Evolutionary conservation across 495 filamentous ascomycete species (phyloP), one percentile per base, ranked within the genome.

Genomic region (Neurospora discreta): DNA sequence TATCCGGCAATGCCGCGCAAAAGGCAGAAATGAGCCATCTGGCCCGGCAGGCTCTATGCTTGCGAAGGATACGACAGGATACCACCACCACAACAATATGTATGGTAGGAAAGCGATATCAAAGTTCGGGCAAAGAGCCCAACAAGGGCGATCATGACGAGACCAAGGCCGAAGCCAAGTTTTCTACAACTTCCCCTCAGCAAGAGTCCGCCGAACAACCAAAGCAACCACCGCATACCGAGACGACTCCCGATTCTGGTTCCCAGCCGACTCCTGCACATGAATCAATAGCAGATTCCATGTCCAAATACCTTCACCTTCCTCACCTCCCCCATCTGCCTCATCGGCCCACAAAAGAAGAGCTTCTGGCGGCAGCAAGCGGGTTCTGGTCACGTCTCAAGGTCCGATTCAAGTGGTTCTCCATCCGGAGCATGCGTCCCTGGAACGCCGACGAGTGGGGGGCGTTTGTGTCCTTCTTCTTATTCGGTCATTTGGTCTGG

Each of bases 381-480:
- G 93, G 94, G 3, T 97, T 98, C 79, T 93, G 93, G 88, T 91
- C 95, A 18, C 87, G 95, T n/a, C 77, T 97, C 13, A 93, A 91
- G 75, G 91, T 98, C 40, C 89, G 93, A 23, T 97, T 98, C 82
- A 99, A 99, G 78, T 99, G 96, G 95, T 90, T 96, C 73, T 94
- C 95, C 20, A 98, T 99, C 76, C 85, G 94, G 75, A 96, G 93
- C 80, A 91, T 91, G 78, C 89, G 95, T n/a, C 95, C 95, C 3
- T 99, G 95, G 85, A 99, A 95, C 81, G 86, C 90, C 26, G 95
- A 99, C 80, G 95, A 99, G 78, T 96, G 97, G 79, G 89, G 92
- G 58, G 96, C 95, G 5, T 93, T 99, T 74, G 90, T 97, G 60
- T 97, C 95, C 3, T 99, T 95, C 95, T 89, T 98, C 70, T 82